These are phyloP conservation scores for Handroanthus guayacan DNA, from an alignment of 257 asterid species.

Conservation along the genomic window DNA sequence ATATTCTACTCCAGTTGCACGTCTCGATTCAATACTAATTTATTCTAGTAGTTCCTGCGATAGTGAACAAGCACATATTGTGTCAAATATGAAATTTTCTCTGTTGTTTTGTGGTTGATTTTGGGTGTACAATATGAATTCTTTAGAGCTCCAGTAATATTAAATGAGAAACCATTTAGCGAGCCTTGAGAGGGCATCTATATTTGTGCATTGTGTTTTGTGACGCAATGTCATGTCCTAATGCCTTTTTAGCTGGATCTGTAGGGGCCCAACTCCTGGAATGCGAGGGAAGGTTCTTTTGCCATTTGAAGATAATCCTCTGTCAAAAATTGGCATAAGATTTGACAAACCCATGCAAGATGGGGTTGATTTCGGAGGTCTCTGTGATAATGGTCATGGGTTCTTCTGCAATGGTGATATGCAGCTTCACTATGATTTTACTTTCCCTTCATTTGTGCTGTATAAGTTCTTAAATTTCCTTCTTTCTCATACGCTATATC, in stretches of 20 bases:
- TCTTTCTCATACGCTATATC: slow-evolving; percentile 21
- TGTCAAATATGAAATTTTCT: background rate
- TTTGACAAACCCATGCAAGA: slow-evolving; percentile 83
- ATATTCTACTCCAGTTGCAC: background rate
- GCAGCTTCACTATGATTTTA: slow-evolving; percentile 35
- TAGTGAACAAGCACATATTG: slow-evolving; percentile 11
- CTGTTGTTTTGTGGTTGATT: slow-evolving; percentile 1
- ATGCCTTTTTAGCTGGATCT: slow-evolving; percentile 45
- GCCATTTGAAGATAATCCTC: slow-evolving; percentile 81
- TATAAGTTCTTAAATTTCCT: slow-evolving; percentile 24
- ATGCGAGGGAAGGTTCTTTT: slow-evolving; percentile 81
- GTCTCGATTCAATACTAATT: background rate
- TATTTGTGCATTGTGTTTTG: slow-evolving; percentile 21
- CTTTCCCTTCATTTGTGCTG: slow-evolving; percentile 17
- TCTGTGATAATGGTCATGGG: slow-evolving; percentile 81
- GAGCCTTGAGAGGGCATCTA: background rate
- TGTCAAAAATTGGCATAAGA: slow-evolving; percentile 85
- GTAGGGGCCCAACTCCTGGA: slow-evolving; percentile 88
- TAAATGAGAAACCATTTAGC: slow-evolving; percentile 15
- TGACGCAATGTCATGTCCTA: slow-evolving; percentile 28
- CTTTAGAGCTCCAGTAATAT: slow-evolving; percentile 15
- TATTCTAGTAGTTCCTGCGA: slow-evolving; percentile 10
- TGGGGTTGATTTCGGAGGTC: slow-evolving; percentile 93
- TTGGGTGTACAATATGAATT: slow-evolving; percentile 3
- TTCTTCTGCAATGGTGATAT: slow-evolving; percentile 91